Evolutionary conservation across 805 yeast species (phyloP), one percentile per base, ranked within the genome.

Genomic region (Saccharomycopsis sp.): DNA sequence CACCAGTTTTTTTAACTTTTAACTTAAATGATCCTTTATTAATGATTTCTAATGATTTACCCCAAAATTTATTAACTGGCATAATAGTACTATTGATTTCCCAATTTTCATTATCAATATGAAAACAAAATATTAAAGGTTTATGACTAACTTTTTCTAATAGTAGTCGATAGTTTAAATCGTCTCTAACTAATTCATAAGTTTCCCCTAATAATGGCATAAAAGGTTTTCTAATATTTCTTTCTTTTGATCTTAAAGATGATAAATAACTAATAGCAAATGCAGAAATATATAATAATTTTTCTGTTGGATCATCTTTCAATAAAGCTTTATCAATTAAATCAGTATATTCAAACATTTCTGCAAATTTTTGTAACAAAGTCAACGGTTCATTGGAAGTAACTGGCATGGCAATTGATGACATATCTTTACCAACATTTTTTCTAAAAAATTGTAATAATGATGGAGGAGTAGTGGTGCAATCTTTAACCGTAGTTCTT

Each of bases 151-250:
- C 94, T 55, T 92, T 92, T 56, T 92, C 98, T 14, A 85, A 68
- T 4, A 92, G 50, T 31, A 83, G 57, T 50, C 97, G 63, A 49
- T 79, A 69, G 0, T 88, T 88, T 37, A 71, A 60, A 52, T 85
- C 95, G 46, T 86, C 95, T 31, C 95, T 70, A 1, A 86, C 92
- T 32, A 85, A 64, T 59, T 92, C 98, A 58, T 60, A 92, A 0
- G 96, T 88, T 57, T 92, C 98, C 17, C 97, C 96, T 15, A 92
- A 63, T 38, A 92, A 65, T 8, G 98, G 97, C 55, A 87, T 92
- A 61, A 92, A 92, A 1, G 98, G 97, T 55, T 92, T 92, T 48
- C 98, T 70, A 30, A 72, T 57, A 39, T 79, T 76, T 51, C 98
- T 70, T 36, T 76, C 78, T 51, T 83, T 87, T 27, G 74, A 72